Evolutionary conservation across 2,329 filamentous ascomycete species (phyloP).

Genomic region (Didymella segeticola): DNA sequence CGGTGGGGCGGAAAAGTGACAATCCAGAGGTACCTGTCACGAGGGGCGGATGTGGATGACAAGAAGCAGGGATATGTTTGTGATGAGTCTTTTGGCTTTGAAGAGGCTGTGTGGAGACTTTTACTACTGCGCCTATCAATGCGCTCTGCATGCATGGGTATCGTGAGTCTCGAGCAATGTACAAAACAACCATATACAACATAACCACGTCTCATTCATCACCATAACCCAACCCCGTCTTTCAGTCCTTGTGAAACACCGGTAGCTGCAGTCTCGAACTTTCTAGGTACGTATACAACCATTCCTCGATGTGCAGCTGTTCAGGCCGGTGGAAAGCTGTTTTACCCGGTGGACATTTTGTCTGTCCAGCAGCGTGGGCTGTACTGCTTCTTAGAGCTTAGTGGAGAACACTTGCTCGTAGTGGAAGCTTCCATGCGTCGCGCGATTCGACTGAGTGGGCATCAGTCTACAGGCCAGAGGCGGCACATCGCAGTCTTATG

Average conservation of each 20-base stretch:
- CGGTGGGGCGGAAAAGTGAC: slow-evolving; percentile 8
- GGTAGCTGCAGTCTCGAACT: neutral
- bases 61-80: no score
- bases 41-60: no score
- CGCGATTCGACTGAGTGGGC: no score
- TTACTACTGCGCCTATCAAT: no score
- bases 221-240: no score
- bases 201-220: neutral
- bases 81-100: no score
- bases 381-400: neutral
- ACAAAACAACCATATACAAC: neutral
- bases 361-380: neutral
- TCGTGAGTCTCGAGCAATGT: neutral
- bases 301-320: neutral
- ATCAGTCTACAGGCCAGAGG: no score
- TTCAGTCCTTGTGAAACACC: no score
- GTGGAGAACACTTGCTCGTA: neutral
- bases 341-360: slow-evolving; percentile 11
- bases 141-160: neutral
- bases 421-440: slow-evolving; percentile 4
- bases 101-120: no score
- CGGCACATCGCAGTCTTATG: no score
- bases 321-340: neutral
- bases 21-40: no score
- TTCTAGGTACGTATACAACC: no score